Evolutionary conservation across 2,329 filamentous ascomycete species (phyloP).

Genomic region (Exophiala phaeomuriformis): DNA sequence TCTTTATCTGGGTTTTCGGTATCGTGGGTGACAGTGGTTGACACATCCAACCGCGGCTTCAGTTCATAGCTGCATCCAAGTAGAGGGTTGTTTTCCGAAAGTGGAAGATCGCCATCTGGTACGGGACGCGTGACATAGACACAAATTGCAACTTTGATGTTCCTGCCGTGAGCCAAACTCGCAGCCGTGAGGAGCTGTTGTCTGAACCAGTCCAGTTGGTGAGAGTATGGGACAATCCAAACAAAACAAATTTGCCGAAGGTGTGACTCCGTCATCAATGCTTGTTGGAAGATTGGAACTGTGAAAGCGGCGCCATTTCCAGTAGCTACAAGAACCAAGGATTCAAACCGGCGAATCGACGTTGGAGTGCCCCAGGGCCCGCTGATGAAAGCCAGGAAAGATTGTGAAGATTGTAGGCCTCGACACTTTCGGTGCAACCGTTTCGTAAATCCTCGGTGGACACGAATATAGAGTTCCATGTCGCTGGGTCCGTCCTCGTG

Average conservation of each 20-base stretch:
- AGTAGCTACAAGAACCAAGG: constrained; percentile 18
- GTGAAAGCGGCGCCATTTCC: constrained; percentile 51
- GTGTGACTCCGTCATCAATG: constrained; percentile 5
- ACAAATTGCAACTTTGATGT: constrained; percentile 33
- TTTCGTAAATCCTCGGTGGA: constrained; percentile 22
- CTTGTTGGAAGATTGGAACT: constrained; percentile 35
- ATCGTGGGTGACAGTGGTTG: background rate
- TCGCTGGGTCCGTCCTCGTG: constrained; percentile 4
- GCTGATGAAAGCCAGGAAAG: constrained; percentile 15
- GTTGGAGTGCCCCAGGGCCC: constrained; percentile 20
- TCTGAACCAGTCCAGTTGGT: constrained; percentile 20
- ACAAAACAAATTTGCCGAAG: constrained; percentile 17
- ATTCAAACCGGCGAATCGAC: constrained; percentile 19
- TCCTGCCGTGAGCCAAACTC: constrained; percentile 39
- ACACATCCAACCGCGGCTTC: background rate
- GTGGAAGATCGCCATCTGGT: background rate
- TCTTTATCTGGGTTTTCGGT: background rate
- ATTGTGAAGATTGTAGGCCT: background rate
- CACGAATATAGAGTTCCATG: constrained; percentile 19
- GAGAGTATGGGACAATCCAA: constrained; percentile 19
- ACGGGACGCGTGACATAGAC: constrained; percentile 6
- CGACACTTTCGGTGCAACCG: constrained; percentile 16
- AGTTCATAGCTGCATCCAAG: background rate
- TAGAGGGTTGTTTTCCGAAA: constrained; percentile 1
- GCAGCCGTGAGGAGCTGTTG: constrained; percentile 12